Conservation (phyloP, 805 yeast species). For the Henningerozyma blattae region DNA sequence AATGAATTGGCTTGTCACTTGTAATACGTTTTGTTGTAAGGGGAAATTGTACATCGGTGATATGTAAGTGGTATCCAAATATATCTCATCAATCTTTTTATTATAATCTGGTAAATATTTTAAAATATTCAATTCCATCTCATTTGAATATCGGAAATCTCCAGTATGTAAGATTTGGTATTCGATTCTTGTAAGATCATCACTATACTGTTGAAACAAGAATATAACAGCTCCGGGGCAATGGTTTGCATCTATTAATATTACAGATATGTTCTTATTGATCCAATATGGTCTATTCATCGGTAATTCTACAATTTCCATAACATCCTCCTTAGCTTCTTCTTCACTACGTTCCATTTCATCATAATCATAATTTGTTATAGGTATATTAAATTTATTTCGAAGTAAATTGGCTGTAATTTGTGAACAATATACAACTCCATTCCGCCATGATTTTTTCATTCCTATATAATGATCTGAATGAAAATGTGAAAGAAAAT, state of each 20-base stretch:
- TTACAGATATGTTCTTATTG: conserved; percentile 38
- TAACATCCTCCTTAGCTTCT: conserved; percentile 17
- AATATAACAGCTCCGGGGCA: conserved; percentile 93
- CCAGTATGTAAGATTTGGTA: conserved; percentile 65
- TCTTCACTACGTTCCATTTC: too few relatives aligned
- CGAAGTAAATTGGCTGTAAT: conserved; percentile 51
- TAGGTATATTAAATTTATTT: conserved; percentile 39
- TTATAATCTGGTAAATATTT: neutral
- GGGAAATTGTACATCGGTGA: conserved; percentile 70
- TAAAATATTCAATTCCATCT: conserved; percentile 30
- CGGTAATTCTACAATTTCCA: conserved; percentile 28
- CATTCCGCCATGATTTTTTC: conserved; percentile 62
- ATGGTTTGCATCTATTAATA: conserved; percentile 77
- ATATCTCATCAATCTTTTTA: conserved; percentile 38
- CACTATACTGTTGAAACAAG: conserved; percentile 36
- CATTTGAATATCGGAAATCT: conserved; percentile 65
- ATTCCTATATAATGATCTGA: conserved; percentile 91
- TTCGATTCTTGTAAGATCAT: conserved; percentile 7
- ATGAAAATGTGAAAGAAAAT: conserved; percentile 77
- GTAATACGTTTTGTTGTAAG: conserved; percentile 56
- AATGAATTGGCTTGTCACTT: conserved; percentile 44
- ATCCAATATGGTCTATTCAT: conserved; percentile 30
- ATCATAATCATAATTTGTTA: too few relatives aligned
- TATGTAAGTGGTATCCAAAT: conserved; percentile 85
- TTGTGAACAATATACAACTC: conserved; percentile 58